Conservation (phyloP, 495 filamentous ascomycete genomes). For the Tuber melanosporum region DNA sequence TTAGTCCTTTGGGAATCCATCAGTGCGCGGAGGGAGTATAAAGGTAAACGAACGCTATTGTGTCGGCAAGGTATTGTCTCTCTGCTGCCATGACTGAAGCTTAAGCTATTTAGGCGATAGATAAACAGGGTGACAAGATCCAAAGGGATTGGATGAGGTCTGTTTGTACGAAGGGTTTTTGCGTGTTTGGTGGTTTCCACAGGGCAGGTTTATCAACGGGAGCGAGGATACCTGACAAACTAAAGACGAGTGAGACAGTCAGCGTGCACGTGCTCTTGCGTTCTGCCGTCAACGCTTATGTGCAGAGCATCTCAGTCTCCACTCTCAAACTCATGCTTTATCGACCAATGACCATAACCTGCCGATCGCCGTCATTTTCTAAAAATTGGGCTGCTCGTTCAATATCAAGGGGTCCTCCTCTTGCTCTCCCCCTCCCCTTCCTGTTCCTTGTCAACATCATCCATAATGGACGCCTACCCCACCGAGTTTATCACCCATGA, state of each 20-base stretch:
- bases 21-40: background rate
- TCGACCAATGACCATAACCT: background rate
- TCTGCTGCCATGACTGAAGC: conserved; percentile 32
- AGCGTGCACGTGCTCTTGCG: background rate
- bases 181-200: background rate
- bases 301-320: conserved; percentile 2
- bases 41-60: conserved; percentile 30
- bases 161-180: background rate
- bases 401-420: background rate
- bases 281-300: background rate
- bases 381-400: background rate
- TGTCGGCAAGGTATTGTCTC: conserved; percentile 25
- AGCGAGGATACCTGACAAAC: background rate
- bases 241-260: background rate
- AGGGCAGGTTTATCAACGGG: background rate
- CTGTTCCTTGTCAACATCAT: background rate
- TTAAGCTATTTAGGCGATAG: background rate
- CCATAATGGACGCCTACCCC: conserved; percentile 78
- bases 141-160: background rate
- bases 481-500: conserved; percentile 72
- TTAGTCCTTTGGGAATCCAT: conserved; percentile 9
- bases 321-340: background rate
- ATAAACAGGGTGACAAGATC: background rate
- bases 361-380: background rate
- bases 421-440: background rate